Evolutionary conservation across 2,329 filamentous ascomycete species (phyloP), one percentile per base, ranked within the genome.

Genomic region (Cladosporium sp.): DNA sequence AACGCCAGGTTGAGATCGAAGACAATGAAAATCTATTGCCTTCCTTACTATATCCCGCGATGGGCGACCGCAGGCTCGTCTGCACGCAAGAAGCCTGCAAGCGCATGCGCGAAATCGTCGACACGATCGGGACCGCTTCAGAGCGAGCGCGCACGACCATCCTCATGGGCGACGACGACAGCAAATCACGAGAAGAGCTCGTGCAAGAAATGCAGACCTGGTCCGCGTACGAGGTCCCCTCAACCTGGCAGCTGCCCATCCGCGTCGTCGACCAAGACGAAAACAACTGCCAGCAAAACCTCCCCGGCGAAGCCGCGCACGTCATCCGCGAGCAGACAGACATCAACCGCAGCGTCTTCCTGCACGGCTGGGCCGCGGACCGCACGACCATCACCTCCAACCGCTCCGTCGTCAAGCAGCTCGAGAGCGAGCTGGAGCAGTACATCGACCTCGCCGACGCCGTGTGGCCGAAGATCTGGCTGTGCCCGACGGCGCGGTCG

Each of bases 371-470:
- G 87, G 75, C 75, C 9, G 70, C 73, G 8, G 72, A 77, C 0
- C 64, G 79, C 22, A 86, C 84, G 1, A 90, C 86, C 0, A 70
- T 91, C 48, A 88, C 85, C 3, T 85, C 83, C 56, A 90, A 91
- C 63, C 77, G 80, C 18, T 80, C 79, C 1, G 82, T 86, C 42
- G 79, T 81, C 18, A 86, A 81, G 58, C 78, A 84, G 58, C 80
- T 91, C 42, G 81, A 87, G 58, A 66, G 64, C 19, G 71, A 76
- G 2, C 72, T 86, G 44, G 81, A 85, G 56, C 72, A 75, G 55
- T 71, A 77, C 54, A 69, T 74, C 45, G 65, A 71, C 18, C 74
- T 81, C 33, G 67, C 72, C 33, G 74, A 83, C 45, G 63, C 68
- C 19, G 63, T 67, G 1, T 84, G 83, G 13, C 84, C 84, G 1